A percentile compares a stretch with the other conserved stretches of the same genome.
phyloP scores from a whole-genome alignment of 192 early-diverging fungal species.

The Physocladia obscura region DNA sequence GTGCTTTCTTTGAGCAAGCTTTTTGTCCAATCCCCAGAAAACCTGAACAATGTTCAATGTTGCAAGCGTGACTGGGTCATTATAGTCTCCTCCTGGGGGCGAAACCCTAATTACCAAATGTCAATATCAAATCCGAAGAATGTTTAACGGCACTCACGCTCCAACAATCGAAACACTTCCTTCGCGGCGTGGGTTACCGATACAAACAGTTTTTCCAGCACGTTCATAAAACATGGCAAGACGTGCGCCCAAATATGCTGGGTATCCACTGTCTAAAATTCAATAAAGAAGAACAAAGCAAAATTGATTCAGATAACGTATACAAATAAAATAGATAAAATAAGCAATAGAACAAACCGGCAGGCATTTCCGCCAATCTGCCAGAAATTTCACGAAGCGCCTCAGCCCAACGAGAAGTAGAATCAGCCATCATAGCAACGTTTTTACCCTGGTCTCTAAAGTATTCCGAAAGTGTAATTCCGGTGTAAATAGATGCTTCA shows the following conservation, averaged over 20 bases:
- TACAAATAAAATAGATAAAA: neutral
- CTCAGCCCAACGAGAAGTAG: slow-evolving; percentile 99
- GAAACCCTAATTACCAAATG: slow-evolving; percentile 92
- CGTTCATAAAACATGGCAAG: slow-evolving; percentile 99
- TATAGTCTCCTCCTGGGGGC: slow-evolving; percentile 98
- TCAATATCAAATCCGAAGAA: too few species aligned
- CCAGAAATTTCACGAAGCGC: slow-evolving; percentile 99
- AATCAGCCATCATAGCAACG: slow-evolving; percentile 99
- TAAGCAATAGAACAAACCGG: slow-evolving; percentile 45
- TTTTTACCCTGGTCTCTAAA: slow-evolving; percentile 99
- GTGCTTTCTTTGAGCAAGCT: slow-evolving; percentile 99
- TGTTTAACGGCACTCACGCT: slow-evolving; percentile 62
- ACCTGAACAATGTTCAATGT: slow-evolving; percentile 99
- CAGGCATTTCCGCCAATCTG: slow-evolving; percentile 99
- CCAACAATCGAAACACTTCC: slow-evolving; percentile 97
- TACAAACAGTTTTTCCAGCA: slow-evolving; percentile 94
- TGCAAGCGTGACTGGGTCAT: slow-evolving; percentile 95
- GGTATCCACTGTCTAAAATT: slow-evolving; percentile 86
- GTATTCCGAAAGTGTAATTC: slow-evolving; percentile 99
- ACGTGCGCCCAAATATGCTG: slow-evolving; percentile 96
- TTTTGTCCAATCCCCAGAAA: slow-evolving; percentile 99
- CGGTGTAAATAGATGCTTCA: slow-evolving; percentile 99
- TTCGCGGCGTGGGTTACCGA: slow-evolving; percentile 89
- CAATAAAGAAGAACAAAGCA: neutral
- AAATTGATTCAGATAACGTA: neutral